Evolutionary conservation across 202 grass and related monocot genomes (phyloP).

Genomic region (Hordeum pubiflorum): DNA sequence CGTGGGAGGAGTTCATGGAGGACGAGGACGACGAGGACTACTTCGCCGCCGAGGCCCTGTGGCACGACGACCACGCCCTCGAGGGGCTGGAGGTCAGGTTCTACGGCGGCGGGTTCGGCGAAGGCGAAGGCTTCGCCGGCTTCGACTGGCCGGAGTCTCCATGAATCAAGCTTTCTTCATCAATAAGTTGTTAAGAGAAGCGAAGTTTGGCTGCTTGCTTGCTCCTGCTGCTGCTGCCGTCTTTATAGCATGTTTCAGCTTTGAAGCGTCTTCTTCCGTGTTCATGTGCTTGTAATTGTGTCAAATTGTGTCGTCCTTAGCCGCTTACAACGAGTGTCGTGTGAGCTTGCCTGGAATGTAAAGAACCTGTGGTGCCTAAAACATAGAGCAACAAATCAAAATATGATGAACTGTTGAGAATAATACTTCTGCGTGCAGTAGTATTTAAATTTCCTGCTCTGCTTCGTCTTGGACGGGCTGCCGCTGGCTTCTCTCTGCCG

Average conservation of each 20-base stretch:
- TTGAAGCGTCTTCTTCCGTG: background rate
- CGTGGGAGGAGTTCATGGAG: conserved; percentile 68
- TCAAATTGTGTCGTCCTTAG: conserved; percentile 8
- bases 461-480: background rate
- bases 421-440: background rate
- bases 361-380: conserved; percentile 27
- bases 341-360: conserved; percentile 26
- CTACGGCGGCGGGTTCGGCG: conserved; percentile 41
- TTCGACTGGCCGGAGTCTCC: conserved; percentile 71
- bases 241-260: background rate
- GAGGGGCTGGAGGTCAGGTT: conserved; percentile 59
- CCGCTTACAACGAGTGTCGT: background rate
- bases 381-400: conserved; percentile 25
- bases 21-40: conserved; percentile 42
- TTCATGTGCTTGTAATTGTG: conserved; percentile 30
- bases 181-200: background rate
- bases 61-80: conserved; percentile 48
- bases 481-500: background rate
- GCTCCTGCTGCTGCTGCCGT: background rate
- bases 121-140: conserved; percentile 23
- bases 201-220: background rate
- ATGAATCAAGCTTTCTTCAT: conserved; percentile 7
- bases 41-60: conserved; percentile 36
- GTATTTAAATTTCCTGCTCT: background rate
- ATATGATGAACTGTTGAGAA: background rate